phyloP scores from a whole-genome alignment of 1,284 basidiomycete species.

The Phylloporus sp. region DNA sequence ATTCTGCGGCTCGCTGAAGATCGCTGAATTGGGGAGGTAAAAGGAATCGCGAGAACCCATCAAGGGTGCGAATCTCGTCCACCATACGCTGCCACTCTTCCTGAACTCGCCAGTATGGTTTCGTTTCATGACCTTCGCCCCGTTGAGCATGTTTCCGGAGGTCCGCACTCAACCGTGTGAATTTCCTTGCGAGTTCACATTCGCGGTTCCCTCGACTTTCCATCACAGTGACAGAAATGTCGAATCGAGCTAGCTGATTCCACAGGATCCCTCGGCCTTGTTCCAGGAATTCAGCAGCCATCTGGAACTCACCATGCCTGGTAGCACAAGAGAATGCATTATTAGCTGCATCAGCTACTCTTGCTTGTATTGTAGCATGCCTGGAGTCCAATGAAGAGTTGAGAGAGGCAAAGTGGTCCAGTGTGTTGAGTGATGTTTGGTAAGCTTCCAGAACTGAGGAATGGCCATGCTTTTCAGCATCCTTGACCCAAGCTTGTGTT shows the following conservation, averaged over 20 bases:
- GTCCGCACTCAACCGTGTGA: neutral
- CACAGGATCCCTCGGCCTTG: slow-evolving; percentile 2
- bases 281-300: neutral
- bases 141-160: neutral
- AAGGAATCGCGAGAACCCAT: neutral
- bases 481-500: neutral
- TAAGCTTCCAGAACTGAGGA: neutral
- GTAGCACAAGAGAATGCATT: neutral
- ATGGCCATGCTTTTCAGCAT: neutral
- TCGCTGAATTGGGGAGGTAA: neutral
- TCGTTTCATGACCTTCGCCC: neutral
- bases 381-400: neutral
- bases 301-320: neutral
- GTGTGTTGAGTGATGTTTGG: neutral
- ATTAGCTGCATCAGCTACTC: neutral
- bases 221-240: neutral
- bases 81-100: neutral
- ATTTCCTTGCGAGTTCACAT: neutral
- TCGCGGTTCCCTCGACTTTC: neutral
- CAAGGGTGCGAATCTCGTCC: neutral
- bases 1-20: neutral
- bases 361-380: neutral
- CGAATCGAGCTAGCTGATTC: neutral
- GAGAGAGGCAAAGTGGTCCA: neutral
- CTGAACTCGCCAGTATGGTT: neutral